Evolutionary conservation across 2,329 filamentous ascomycete species (phyloP).

Genomic region (Monosporascus sp.): DNA sequence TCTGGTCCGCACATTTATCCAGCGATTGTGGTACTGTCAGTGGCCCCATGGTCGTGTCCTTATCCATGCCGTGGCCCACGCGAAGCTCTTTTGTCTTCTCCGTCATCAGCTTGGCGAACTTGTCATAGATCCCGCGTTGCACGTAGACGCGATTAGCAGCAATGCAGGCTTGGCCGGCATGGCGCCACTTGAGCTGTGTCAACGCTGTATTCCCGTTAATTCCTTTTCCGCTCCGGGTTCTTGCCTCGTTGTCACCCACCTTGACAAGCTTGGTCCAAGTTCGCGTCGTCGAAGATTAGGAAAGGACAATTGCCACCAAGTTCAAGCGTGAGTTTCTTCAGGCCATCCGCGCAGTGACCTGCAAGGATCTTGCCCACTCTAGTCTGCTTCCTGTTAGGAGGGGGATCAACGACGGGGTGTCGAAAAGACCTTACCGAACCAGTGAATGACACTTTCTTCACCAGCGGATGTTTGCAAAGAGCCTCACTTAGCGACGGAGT

Average conservation of each 20-base stretch:
- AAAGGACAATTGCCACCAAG: constrained; percentile 66
- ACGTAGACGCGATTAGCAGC: constrained; percentile 62
- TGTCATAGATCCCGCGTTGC: constrained; percentile 56
- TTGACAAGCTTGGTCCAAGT: constrained; percentile 55
- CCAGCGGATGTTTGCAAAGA: constrained; percentile 37
- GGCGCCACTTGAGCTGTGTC: constrained; percentile 34
- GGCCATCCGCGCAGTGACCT: constrained; percentile 53
- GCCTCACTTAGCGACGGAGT: constrained; percentile 40
- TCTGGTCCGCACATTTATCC: constrained; percentile 53
- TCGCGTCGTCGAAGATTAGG: constrained; percentile 63
- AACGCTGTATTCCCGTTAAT: constrained; percentile 12
- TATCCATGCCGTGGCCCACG: constrained; percentile 54
- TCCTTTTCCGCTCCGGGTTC: neutral
- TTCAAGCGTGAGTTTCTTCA: constrained; percentile 67
- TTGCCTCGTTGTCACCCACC: constrained; percentile 20
- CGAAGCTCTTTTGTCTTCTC: constrained; percentile 47
- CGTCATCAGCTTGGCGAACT: constrained; percentile 50
- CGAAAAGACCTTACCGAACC: constrained; percentile 35
- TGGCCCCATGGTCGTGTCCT: constrained; percentile 54
- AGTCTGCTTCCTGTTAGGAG: constrained; percentile 39
- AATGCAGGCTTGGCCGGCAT: constrained; percentile 61
- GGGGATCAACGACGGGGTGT: neutral
- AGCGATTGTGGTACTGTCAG: constrained; percentile 50
- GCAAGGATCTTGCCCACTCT: constrained; percentile 63
- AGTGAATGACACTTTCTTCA: constrained; percentile 69